Percentiles rank a stretch among this genome's conserved stretches.
Evolutionary conservation across 148 eudicot genomes (phyloP).

Genomic region (Nepenthes mirabilis): DNA sequence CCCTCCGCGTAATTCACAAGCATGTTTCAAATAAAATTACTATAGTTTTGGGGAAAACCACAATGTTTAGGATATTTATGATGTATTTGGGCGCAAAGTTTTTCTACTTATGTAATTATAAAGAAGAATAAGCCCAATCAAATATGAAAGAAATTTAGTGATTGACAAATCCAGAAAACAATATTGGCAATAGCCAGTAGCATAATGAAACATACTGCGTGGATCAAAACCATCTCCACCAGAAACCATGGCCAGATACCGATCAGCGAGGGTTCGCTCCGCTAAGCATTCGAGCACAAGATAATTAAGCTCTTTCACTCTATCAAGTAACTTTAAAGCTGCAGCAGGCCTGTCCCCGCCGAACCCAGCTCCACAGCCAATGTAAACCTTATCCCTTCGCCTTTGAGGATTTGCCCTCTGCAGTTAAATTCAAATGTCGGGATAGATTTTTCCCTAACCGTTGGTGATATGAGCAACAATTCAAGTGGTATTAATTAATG

Average conservation of each 20-base stretch:
- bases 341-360: slow-evolving; percentile 89
- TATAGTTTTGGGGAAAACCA: no score
- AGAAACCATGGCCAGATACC: slow-evolving; percentile 43
- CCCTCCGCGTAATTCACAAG: no score
- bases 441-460: neutral
- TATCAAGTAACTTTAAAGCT: slow-evolving; percentile 81
- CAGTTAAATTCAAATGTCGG: slow-evolving; percentile 6
- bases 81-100: no score
- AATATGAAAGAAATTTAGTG: no score
- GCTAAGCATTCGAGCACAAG: slow-evolving; percentile 94
- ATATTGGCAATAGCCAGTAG: neutral
- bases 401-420: slow-evolving; percentile 56
- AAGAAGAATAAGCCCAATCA: no score
- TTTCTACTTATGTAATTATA: no score
- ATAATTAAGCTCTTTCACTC: slow-evolving; percentile 71
- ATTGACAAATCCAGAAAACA: no score
- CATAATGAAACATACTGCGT: slow-evolving; percentile 50
- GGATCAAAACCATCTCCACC: slow-evolving; percentile 91
- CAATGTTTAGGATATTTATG: no score
- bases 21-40: no score
- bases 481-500: neutral
- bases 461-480: neutral
- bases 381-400: slow-evolving; percentile 62
- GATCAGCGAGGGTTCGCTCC: slow-evolving; percentile 91
- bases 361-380: slow-evolving; percentile 99